Percentiles rank a stretch among this genome's conserved stretches.
Evolutionary conservation across 2,329 filamentous ascomycete genomes (phyloP).

Genomic region (Emergomyces africanus): DNA sequence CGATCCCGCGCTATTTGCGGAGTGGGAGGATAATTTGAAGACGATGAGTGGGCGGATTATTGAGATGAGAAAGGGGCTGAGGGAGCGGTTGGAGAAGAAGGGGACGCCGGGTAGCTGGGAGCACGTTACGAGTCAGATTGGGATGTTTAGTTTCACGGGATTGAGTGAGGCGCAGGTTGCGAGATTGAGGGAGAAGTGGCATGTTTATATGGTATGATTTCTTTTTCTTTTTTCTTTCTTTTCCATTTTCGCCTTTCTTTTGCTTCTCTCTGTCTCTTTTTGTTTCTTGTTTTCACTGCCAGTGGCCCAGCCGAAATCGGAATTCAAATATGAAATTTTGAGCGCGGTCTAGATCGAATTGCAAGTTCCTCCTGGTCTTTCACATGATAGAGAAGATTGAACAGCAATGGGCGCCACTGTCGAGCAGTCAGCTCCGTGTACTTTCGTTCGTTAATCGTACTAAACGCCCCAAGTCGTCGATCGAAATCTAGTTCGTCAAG

Average conservation of each 20-base stretch:
- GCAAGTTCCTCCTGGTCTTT: slow-evolving; percentile 78
- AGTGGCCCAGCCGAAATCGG: no score
- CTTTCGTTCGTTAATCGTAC: slow-evolving; percentile 51
- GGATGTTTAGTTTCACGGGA: slow-evolving; percentile 87
- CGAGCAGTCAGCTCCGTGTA: slow-evolving; percentile 48
- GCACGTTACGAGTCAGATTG: slow-evolving; percentile 97
- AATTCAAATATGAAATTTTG: no score
- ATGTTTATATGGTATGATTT: slow-evolving; percentile 36
- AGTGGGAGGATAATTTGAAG: slow-evolving; percentile 85
- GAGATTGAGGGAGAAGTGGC: slow-evolving; percentile 35
- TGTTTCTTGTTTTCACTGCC: not conserved
- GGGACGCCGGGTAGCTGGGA: slow-evolving; percentile 86
- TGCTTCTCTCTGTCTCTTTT: not conserved
- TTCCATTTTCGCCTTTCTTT: not conserved
- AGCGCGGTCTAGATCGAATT: slow-evolving; percentile 70
- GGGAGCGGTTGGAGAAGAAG: slow-evolving; percentile 68
- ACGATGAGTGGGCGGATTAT: slow-evolving; percentile 96
- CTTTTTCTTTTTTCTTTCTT: not conserved
- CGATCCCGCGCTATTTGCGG: slow-evolving; percentile 62
- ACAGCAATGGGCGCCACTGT: slow-evolving; percentile 78
- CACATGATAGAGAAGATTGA: slow-evolving; percentile 82
- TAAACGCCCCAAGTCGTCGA: slow-evolving; percentile 64
- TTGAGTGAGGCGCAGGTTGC: slow-evolving; percentile 37
- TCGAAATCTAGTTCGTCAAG: slow-evolving; percentile 86
- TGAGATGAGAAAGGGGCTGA: slow-evolving; percentile 70